These are phyloP conservation scores for Porodaedalea pini DNA, from an alignment of 1,284 basidiomycete species.

Conservation along the genomic window DNA sequence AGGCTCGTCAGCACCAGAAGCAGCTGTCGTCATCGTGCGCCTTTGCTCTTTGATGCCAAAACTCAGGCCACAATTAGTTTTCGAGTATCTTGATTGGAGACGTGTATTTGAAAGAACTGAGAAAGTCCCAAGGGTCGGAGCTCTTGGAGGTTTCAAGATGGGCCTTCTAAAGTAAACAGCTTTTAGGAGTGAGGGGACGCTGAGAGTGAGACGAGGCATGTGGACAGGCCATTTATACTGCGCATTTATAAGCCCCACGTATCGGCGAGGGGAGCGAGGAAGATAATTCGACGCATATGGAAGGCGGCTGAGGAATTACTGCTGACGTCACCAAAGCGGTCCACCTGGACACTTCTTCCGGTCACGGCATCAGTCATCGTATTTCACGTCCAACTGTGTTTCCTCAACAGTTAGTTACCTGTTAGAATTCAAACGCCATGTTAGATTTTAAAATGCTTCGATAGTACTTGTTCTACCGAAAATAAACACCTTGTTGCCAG, in stretches of 20 bases:
- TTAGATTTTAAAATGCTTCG: too few relatives aligned
- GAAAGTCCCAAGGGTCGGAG: neutral
- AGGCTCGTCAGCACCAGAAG: neutral
- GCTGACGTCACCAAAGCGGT: neutral
- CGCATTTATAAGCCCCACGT: slow-evolving; percentile 1
- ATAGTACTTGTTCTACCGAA: too few relatives aligned
- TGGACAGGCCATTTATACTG: neutral
- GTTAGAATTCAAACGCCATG: too few relatives aligned
- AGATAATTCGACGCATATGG: neutral
- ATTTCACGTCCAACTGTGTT: too few relatives aligned
- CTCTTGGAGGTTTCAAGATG: neutral
- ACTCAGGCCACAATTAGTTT: too few relatives aligned
- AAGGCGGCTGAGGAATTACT: slow-evolving; percentile 1
- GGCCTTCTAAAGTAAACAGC: neutral
- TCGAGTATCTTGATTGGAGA: neutral
- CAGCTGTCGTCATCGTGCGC: neutral
- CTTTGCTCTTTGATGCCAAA: neutral
- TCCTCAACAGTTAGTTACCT: too few relatives aligned
- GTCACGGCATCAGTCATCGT: too few relatives aligned
- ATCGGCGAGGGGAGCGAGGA: neutral
- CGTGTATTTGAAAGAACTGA: neutral
- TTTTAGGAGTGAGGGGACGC: neutral
- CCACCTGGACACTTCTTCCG: neutral
- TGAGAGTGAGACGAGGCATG: neutral
- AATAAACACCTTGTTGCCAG: too few relatives aligned